These are phyloP conservation scores for Leptomonas pyrrhocoris DNA, from an alignment of 208 protist species.

Conservation along the genomic window DNA sequence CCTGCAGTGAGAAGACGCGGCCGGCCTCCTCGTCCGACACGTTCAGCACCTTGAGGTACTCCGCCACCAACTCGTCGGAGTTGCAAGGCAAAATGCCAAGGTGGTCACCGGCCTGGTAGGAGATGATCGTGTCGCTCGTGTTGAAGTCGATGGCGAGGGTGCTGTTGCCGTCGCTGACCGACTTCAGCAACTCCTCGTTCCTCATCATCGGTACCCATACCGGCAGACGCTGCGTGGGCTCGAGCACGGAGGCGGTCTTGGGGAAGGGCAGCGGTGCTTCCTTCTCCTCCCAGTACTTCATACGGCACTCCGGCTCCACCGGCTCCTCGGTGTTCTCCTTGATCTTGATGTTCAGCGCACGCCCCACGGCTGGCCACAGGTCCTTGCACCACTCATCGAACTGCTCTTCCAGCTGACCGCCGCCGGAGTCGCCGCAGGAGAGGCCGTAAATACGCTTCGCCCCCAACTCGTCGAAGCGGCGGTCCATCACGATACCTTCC, in stretches of 20 bases:
- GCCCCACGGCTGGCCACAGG: constrained; percentile 83
- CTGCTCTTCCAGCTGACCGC: constrained; percentile 85
- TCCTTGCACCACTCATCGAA: constrained; percentile 87
- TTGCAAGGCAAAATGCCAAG: constrained; percentile 94
- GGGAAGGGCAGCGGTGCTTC: constrained; percentile 83
- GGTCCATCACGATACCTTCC: constrained; percentile 86
- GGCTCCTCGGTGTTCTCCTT: constrained; percentile 68
- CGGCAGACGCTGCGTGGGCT: constrained; percentile 86
- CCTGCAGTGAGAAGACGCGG: constrained; percentile 84
- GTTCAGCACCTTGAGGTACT: constrained; percentile 67
- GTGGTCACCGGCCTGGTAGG: constrained; percentile 95
- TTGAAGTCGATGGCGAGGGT: constrained; percentile 90
- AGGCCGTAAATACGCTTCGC: constrained; percentile 83
- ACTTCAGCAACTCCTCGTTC: constrained; percentile 82
- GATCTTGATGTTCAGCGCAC: constrained; percentile 73
- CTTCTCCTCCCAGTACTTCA: constrained; percentile 84
- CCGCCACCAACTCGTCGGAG: constrained; percentile 76
- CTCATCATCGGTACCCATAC: constrained; percentile 72
- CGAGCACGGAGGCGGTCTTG: constrained; percentile 86
- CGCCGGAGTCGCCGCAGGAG: constrained; percentile 75
- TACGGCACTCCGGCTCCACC: constrained; percentile 79
- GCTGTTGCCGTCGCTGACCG: constrained; percentile 37
- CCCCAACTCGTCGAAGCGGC: constrained; percentile 86
- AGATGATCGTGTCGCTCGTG: constrained; percentile 83
- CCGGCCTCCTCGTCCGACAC: constrained; percentile 59